Base-by-base conservation (phyloP, 768 basidiomycete genomes). In the Dioszegia hungarica region DNA sequence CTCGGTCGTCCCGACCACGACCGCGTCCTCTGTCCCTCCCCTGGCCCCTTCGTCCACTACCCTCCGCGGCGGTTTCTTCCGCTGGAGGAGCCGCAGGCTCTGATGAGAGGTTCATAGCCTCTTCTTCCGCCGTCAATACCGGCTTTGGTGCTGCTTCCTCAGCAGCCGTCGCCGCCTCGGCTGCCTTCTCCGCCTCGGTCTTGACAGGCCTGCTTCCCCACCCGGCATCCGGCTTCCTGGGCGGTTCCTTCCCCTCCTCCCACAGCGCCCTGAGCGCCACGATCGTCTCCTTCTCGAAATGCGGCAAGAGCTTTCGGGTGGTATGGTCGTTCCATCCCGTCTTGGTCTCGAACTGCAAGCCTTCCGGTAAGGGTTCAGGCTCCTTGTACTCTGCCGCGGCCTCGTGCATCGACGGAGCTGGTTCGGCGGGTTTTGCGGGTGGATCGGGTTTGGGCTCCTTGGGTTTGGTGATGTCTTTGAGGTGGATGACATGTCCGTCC, bases 181-280 rank as follows among this genome's bases (percentile, higher is more conserved):
- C 19, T 19, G 37, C 64, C 8, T 52, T 66, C 41, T 68, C 67
- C 50, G 67, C 66, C 6, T 31, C 49, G 2, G 49, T 38, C 31
- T 37, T 44, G 3, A 28, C n/a, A 3, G 38, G 38, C 6, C 67
- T 31, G 14, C 57, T 36, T 24, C 77, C 83, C 89, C 88, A 92
- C 10, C 90, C 90, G 54, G 75, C 78, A 75, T 92, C 89, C 59
- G 84, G 84, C 38, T 83, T 79, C 57, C 84, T 80, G 0, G 88
- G 88, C 33, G 88, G 85, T 57, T 86, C 85, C 5, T 85, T 84
- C 0, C 93, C 92, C 77, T 94, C 86, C 19, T 90, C 78, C 59
- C 81, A 87, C 74, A 95, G 83, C 37, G 81, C 77, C 72, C 86
- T 90, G 36, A 97, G 75, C 34, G 83, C 78, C 24, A 74, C 67